Percentiles rank a stretch among this genome's conserved stretches.
phyloP scores from a whole-genome alignment of 2,329 filamentous ascomycete genomes.

The Fusarium sp. region DNA sequence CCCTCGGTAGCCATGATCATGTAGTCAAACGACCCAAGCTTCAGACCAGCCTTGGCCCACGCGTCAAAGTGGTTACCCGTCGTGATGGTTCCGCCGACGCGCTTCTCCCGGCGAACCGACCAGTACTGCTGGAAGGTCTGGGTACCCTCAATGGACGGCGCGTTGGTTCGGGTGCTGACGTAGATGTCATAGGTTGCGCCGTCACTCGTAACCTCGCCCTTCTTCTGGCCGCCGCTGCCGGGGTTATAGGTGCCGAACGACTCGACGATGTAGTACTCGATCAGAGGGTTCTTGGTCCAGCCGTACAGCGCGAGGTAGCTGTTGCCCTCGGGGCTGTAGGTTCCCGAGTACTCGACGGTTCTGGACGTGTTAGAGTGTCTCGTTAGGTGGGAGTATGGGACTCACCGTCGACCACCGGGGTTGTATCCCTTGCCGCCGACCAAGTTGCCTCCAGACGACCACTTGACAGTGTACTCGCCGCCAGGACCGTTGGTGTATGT shows the following conservation, averaged over 20 bases:
- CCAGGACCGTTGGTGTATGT: conserved; percentile 57
- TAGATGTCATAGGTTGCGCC: conserved; percentile 53
- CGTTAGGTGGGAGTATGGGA: not conserved
- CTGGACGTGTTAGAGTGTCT: not conserved
- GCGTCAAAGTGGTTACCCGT: conserved; percentile 64
- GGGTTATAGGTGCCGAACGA: conserved; percentile 53
- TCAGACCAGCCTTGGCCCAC: conserved; percentile 60
- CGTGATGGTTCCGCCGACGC: conserved; percentile 61
- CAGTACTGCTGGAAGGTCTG: conserved; percentile 64
- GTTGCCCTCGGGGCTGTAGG: conserved; percentile 49
- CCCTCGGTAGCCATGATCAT: conserved; percentile 67
- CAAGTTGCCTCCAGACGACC: conserved; percentile 50
- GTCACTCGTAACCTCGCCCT: conserved; percentile 50
- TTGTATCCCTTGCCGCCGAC: conserved; percentile 39
- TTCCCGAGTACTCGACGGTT: conserved; percentile 41
- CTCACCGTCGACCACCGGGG: conserved; percentile 53
- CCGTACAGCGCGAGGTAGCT: conserved; percentile 54
- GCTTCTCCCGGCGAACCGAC: conserved; percentile 61
- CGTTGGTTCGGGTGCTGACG: conserved; percentile 52
- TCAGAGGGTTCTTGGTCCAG: conserved; percentile 51
- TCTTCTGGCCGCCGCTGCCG: conserved; percentile 44
- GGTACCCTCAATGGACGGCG: conserved; percentile 60
- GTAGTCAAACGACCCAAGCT: conserved; percentile 62
- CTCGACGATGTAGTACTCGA: conserved; percentile 55
- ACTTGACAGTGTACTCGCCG: conserved; percentile 57